Percentiles rank a stretch among this genome's conserved stretches.
Conservation (phyloP, 352 stramenopile genomes). For the Phytopythium chamaehyphon region DNA sequence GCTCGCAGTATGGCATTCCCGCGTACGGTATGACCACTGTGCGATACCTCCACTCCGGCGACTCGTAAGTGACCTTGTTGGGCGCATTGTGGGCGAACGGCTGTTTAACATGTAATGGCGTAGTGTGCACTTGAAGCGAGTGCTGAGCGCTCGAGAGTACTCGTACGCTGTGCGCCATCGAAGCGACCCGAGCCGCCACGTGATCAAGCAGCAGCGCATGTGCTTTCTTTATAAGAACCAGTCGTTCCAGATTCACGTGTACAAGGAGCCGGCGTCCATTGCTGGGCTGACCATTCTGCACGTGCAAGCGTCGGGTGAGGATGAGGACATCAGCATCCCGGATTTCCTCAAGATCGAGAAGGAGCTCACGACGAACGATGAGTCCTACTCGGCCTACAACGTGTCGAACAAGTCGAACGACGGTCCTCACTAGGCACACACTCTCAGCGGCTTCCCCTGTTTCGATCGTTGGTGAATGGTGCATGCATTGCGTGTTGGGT, state of each 20-base stretch:
- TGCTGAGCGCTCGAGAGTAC: slow-evolving; percentile 80
- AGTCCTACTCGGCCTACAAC: slow-evolving; percentile 78
- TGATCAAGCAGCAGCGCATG: slow-evolving; percentile 87
- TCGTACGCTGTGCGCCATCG: slow-evolving; percentile 80
- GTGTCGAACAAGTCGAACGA: slow-evolving; percentile 52
- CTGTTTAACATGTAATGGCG: background rate
- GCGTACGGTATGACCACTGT: slow-evolving; percentile 87
- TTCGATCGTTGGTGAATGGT: background rate
- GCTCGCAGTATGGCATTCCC: slow-evolving; percentile 79
- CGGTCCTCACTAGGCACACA: no score
- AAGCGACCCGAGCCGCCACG: slow-evolving; percentile 51
- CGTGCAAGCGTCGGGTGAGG: slow-evolving; percentile 66
- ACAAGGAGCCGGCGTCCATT: slow-evolving; percentile 72
- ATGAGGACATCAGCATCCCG: slow-evolving; percentile 59
- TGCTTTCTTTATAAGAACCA: slow-evolving; percentile 86
- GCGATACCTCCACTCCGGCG: slow-evolving; percentile 68
- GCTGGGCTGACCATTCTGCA: slow-evolving; percentile 66
- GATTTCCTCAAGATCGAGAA: slow-evolving; percentile 70
- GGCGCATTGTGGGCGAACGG: background rate
- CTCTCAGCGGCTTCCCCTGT: no score
- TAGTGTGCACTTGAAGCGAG: slow-evolving; percentile 80
- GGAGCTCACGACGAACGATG: slow-evolving; percentile 49
- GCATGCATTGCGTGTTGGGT: no score
- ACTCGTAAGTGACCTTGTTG: slow-evolving; percentile 47
- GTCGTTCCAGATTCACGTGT: slow-evolving; percentile 85